Conservation (phyloP, 441 rosid species). For the Macaranga tanarius region DNA sequence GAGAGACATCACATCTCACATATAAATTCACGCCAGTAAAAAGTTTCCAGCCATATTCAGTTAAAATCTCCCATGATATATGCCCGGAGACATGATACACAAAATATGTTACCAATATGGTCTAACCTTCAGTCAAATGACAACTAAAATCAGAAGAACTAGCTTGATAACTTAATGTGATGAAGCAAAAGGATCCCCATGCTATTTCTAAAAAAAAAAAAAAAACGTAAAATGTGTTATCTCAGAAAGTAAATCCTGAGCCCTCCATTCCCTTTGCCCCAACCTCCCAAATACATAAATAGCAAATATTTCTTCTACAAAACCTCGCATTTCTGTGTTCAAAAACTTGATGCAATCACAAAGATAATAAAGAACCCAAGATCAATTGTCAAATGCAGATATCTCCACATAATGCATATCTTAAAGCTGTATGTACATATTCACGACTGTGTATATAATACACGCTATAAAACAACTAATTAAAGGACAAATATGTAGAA, state of each 20-base stretch:
- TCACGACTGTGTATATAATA: neutral
- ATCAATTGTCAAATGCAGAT: neutral
- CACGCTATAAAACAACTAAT: neutral
- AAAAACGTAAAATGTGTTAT: too few species aligned
- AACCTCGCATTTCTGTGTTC: neutral
- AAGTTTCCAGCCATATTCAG: neutral
- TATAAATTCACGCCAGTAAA: neutral
- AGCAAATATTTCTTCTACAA: neutral
- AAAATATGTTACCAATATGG: neutral
- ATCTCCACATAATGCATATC: neutral
- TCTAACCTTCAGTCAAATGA: neutral
- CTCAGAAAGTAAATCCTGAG: neutral
- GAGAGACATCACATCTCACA: slow-evolving; percentile 8
- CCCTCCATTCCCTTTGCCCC: neutral
- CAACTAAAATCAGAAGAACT: neutral
- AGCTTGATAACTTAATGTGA: neutral
- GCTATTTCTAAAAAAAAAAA: neutral
- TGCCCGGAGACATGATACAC: neutral
- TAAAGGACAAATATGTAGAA: neutral
- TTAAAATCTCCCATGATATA: neutral
- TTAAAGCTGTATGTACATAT: neutral
- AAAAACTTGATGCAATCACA: neutral
- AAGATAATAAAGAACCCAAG: neutral
- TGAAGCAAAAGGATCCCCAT: neutral
- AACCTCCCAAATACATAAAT: neutral